Conservation (phyloP, 257 asterid species). For the Solanum habrochaites region DNA sequence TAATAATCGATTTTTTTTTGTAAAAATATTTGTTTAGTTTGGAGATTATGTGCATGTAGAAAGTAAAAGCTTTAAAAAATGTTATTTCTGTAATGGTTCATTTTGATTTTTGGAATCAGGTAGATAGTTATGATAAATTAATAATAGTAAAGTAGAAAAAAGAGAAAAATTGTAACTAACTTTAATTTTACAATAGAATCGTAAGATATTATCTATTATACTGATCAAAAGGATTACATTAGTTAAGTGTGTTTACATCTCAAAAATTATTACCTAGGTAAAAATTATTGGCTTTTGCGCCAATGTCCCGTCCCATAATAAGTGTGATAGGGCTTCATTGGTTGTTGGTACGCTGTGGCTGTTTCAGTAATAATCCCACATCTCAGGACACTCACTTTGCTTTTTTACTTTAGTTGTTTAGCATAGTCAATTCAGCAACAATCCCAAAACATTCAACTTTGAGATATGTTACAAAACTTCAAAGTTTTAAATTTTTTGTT, state of each 20-base stretch:
- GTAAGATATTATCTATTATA: neutral
- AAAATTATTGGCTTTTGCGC: neutral
- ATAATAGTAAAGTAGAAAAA: neutral
- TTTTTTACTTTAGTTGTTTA: neutral
- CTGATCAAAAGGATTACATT: neutral
- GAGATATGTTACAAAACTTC: neutral
- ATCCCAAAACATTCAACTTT: conserved; percentile 18
- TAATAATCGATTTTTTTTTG: neutral
- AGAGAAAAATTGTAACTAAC: neutral
- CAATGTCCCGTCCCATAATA: neutral
- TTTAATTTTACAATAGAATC: too few relatives aligned
- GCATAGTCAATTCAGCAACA: neutral
- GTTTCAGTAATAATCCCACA: conserved; percentile 16
- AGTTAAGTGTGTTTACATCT: neutral
- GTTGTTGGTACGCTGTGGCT: neutral
- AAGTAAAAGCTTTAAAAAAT: neutral
- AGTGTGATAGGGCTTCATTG: neutral
- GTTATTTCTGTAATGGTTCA: too few relatives aligned
- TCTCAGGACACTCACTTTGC: conserved; percentile 7
- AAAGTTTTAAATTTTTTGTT: too few relatives aligned
- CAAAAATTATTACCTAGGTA: neutral
- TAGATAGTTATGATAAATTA: too few relatives aligned
- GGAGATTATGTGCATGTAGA: neutral
- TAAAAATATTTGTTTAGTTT: too few relatives aligned
- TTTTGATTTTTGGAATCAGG: neutral